A percentile compares a stretch with the other conserved stretches of the same genome.
Conservation (phyloP, 176 grass and related monocot species). For the Metroxylon sagu region DNA sequence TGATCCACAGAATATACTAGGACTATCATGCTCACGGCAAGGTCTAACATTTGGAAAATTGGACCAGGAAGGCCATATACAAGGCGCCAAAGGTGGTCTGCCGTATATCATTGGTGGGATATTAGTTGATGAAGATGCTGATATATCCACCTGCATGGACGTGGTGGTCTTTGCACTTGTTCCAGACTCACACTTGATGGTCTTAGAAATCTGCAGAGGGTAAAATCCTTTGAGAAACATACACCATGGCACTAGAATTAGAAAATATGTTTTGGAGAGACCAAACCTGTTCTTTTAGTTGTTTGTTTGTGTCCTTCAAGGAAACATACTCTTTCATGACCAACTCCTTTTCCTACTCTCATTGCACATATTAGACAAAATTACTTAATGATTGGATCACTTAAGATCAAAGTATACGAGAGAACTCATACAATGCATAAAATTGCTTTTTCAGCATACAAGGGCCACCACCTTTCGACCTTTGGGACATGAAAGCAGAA, state of each 20-base stretch:
- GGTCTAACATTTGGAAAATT: background rate
- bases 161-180: background rate
- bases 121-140: conserved; percentile 17
- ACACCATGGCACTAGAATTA: too few species aligned
- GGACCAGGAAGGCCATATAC: conserved; percentile 53
- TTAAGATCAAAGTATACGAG: too few species aligned
- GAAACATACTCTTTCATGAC: conserved; percentile 58
- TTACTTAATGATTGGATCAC: too few species aligned
- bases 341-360: conserved; percentile 63
- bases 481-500: too few species aligned
- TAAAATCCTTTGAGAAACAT: too few species aligned
- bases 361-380: background rate
- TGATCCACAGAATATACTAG: background rate
- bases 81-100: conserved; percentile 13
- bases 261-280: background rate
- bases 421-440: too few species aligned
- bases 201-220: too few species aligned
- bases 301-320: conserved; percentile 62
- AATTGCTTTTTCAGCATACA: too few species aligned
- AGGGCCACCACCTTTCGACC: too few species aligned
- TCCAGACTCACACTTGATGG: too few species aligned
- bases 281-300: conserved; percentile 76
- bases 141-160: conserved; percentile 1
- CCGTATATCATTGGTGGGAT: conserved; percentile 16
- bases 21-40: conserved; percentile 17